These are phyloP conservation scores for Lumnitzera littorea DNA, from an alignment of 345 rosid species.

Conservation along the genomic window DNA sequence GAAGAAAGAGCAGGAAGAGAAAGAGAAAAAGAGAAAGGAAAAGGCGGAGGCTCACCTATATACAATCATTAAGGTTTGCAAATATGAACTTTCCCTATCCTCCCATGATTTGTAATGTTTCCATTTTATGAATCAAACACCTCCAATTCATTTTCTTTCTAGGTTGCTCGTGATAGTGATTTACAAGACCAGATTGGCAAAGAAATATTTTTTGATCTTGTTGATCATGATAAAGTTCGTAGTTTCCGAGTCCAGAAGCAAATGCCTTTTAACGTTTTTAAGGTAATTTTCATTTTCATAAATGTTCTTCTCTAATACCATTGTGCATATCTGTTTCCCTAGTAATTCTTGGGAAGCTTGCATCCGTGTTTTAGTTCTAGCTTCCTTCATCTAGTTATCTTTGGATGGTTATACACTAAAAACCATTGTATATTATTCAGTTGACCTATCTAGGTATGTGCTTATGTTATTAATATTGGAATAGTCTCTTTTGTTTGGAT, in stretches of 20 bases:
- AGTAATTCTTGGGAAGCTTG: too few relatives aligned
- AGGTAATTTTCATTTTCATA: slow-evolving; percentile 23
- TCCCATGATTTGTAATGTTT: background rate
- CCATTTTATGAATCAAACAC: background rate
- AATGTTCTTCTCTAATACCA: too few relatives aligned
- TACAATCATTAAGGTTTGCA: slow-evolving; percentile 45
- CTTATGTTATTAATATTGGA: too few relatives aligned
- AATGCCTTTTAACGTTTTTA: slow-evolving; percentile 30
- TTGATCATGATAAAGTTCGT: slow-evolving; percentile 57
- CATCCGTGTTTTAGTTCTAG: too few relatives aligned
- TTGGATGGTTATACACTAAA: too few relatives aligned
- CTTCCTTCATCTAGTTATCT: too few relatives aligned
- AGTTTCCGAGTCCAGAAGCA: slow-evolving; percentile 56
- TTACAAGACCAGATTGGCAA: slow-evolving; percentile 48
- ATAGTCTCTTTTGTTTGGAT: too few relatives aligned
- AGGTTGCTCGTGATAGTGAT: slow-evolving; percentile 54
- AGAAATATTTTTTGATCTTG: slow-evolving; percentile 56
- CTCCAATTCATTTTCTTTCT: slow-evolving; percentile 1
- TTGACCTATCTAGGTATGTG: too few relatives aligned
- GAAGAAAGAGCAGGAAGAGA: slow-evolving; percentile 59
- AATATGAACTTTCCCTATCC: background rate
- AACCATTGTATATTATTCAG: too few relatives aligned
- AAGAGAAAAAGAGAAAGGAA: slow-evolving; percentile 48
- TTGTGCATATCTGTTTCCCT: too few relatives aligned
- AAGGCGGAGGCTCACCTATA: slow-evolving; percentile 56